phyloP scores from a whole-genome alignment of 164 flowering plant species.

The Houttuynia cordata region DNA sequence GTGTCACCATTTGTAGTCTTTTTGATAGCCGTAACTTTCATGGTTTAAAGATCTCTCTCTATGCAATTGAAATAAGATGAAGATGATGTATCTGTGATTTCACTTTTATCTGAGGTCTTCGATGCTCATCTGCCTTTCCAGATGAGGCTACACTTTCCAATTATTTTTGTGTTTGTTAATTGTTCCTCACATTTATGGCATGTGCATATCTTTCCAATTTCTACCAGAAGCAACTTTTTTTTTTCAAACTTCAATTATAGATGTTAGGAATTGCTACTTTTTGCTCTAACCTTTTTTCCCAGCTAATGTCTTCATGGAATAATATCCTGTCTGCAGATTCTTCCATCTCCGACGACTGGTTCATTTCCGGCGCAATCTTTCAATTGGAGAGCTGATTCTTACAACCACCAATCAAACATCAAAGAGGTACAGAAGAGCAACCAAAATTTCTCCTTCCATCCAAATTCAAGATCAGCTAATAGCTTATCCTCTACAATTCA shows the following conservation, averaged over 20 bases:
- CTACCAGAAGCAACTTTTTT: background rate
- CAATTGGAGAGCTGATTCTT: slow-evolving; percentile 28
- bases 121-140: background rate
- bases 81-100: no score
- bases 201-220: background rate
- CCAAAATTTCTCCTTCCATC: slow-evolving; percentile 50
- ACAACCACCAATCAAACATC: slow-evolving; percentile 11
- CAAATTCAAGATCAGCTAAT: slow-evolving; percentile 28
- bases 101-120: no score
- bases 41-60: no score
- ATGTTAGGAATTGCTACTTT: background rate
- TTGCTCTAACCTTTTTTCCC: background rate
- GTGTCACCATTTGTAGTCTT: no score
- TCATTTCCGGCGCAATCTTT: slow-evolving; percentile 27
- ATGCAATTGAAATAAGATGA: no score
- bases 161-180: background rate
- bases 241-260: background rate
- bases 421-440: slow-evolving; percentile 29
- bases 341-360: slow-evolving; percentile 69
- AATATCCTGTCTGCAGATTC: slow-evolving; percentile 22
- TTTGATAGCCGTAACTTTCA: no score
- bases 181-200: background rate
- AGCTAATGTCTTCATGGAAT: background rate
- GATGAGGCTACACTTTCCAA: background rate
- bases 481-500: slow-evolving; percentile 15